Base-by-base conservation (phyloP, 2,329 filamentous ascomycete species). In the Dothideomycetes sp. region DNA sequence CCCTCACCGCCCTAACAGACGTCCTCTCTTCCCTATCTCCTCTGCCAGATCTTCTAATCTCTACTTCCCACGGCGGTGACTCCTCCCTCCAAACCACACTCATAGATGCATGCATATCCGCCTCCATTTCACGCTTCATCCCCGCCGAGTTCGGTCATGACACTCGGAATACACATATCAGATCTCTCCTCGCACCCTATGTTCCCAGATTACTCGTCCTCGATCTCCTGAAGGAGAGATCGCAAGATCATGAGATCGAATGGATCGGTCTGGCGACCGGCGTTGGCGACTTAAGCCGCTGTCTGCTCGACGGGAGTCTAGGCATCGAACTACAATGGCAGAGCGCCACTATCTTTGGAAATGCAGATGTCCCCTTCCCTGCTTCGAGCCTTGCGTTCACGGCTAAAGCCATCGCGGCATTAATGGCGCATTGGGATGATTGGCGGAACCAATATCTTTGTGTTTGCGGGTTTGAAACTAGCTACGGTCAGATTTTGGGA, bases 321-420 rank as follows among this genome's bases (percentile, higher is more conserved):
- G 59, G 60, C 10, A 53, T 63, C 33, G 58, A 63, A 16, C 33
- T 64, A 24, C 48, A 58, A 43, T 63, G 61, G 60, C 55, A 61
- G 17, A 62, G 57, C 39, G 58, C 56, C 2, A 61, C 58, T 1
- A 47, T 64, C 3, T 55, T 59, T 17, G 61, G 60, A 5, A 50
- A 46, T 2, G 60, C 59, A 7, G 48, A 49, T 3, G 59, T 61
- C 40, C 32, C 29, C 0, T 63, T 63, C 41, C 53, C 60, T 11
- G 59, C 51, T 1, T 57, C 56, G 12, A 62, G 58, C 12, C 47
- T 57, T 4, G 40, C 43, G 37, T 55, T 54, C 50, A 50, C 56
- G 2, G 57, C 59, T 3, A 39, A 45, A 10, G 52, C 57, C 1
- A 50, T 60, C 3, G 43, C 41, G 3, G 45, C 47, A 7, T 44